A percentile compares a stretch with the other conserved stretches of the same genome.
These are phyloP conservation scores for Cubamyces sp. DNA, from an alignment of 768 basidiomycete genomes.

Conservation along the genomic window DNA sequence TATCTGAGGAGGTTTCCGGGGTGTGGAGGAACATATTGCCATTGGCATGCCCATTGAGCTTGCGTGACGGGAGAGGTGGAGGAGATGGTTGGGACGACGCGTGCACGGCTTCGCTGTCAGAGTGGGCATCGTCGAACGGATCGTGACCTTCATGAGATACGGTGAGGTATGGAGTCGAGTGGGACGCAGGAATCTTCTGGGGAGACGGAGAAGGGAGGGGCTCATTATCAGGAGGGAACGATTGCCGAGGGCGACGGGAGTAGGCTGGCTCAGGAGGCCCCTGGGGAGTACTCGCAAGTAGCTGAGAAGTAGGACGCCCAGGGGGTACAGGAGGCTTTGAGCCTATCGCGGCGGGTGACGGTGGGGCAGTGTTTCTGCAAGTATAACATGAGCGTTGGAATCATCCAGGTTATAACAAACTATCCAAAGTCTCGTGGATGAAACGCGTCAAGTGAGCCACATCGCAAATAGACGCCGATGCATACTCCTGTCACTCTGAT, in stretches of 20 bases:
- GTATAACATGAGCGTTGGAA: neutral
- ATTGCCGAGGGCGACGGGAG: conserved; percentile 15
- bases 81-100: neutral
- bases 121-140: conserved; percentile 17
- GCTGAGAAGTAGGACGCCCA: conserved; percentile 10
- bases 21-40: conserved; percentile 7
- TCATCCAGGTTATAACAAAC: neutral
- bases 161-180: conserved; percentile 2
- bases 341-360: neutral
- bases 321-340: neutral
- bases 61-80: conserved; percentile 22
- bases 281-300: neutral
- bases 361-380: neutral
- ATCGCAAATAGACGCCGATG: no score
- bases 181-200: neutral
- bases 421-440: no score
- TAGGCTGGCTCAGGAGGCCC: conserved; percentile 10
- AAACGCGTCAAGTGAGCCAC: no score
- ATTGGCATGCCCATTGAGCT: conserved; percentile 8
- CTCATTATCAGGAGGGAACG: conserved; percentile 13
- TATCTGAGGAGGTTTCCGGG: conserved; percentile 20
- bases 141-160: conserved; percentile 12
- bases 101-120: conserved; percentile 11
- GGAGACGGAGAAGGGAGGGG: neutral
- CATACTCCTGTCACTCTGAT: no score